Evolutionary conservation across 768 basidiomycete species (phyloP).

Genomic region (Tulasnella sp.): DNA sequence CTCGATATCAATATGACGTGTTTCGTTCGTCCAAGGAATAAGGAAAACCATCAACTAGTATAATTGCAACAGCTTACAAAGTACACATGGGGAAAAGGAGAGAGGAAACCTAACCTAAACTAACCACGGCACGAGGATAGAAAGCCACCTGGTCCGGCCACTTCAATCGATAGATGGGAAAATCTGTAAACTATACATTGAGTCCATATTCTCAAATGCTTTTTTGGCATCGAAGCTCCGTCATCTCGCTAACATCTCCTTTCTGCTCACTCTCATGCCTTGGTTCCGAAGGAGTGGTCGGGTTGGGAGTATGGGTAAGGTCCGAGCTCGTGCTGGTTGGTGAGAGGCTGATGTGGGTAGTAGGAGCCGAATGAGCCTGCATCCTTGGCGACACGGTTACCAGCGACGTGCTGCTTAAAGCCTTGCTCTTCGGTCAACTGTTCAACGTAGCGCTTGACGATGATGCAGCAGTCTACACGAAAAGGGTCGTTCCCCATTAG

Average conservation of each 20-base stretch:
- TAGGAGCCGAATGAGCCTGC: not conserved
- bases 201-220: not conserved
- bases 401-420: conserved; percentile 14
- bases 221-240: not conserved
- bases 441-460: conserved; percentile 26
- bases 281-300: conserved; percentile 21
- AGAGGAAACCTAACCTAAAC: too few relatives aligned
- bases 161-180: not conserved
- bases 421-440: conserved; percentile 22
- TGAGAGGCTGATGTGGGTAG: conserved; percentile 26
- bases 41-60: not conserved
- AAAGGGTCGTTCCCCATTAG: not conserved
- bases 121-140: too few relatives aligned
- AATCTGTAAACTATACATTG: not conserved
- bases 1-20: too few relatives aligned
- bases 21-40: too few relatives aligned
- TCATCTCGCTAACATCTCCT: not conserved
- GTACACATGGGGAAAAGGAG: not conserved
- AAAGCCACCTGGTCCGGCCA: not conserved
- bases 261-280: not conserved
- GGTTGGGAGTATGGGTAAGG: conserved; percentile 19
- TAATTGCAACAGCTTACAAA: not conserved
- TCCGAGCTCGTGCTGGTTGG: conserved; percentile 20
- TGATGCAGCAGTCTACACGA: conserved; percentile 24
- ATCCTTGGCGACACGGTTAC: conserved; percentile 17